These are phyloP conservation scores for Populus hybrid DNA, from an alignment of 441 rosid genomes.

Conservation along the genomic window DNA sequence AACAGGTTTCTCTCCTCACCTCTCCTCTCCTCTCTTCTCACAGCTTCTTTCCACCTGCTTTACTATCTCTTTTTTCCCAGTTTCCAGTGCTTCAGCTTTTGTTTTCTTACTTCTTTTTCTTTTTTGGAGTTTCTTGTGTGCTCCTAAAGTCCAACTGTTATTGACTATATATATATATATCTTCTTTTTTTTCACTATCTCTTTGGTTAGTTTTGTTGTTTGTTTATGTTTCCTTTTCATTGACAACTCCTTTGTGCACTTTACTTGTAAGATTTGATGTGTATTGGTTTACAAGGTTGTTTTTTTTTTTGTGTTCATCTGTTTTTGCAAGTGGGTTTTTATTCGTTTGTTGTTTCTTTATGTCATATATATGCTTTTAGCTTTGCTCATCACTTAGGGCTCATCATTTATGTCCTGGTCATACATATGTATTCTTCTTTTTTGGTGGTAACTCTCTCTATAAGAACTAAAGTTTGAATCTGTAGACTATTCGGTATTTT, in stretches of 20 bases:
- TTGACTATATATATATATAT: background rate
- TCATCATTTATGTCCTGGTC: background rate
- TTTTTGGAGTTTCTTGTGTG: background rate
- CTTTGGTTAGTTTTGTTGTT: background rate
- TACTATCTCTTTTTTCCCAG: background rate
- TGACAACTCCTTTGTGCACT: background rate
- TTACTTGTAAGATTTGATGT: background rate
- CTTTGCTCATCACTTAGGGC: background rate
- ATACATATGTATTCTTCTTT: background rate
- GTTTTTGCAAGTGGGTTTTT: background rate
- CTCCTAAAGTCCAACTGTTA: background rate
- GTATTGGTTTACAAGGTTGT: background rate
- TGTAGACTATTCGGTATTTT: background rate
- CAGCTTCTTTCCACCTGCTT: constrained; percentile 1
- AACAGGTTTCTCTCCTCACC: constrained; percentile 56
- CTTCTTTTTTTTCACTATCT: background rate
- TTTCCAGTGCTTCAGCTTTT: background rate
- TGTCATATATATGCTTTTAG: background rate
- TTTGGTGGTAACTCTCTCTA: background rate
- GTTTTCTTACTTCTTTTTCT: background rate
- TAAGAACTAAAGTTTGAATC: background rate
- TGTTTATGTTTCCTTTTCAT: background rate
- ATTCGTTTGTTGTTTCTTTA: background rate
- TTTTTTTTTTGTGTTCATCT: background rate
- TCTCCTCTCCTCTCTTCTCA: background rate